These are phyloP conservation scores for Beauveria australis DNA, from an alignment of 2,329 filamentous ascomycete species.

Conservation along the genomic window DNA sequence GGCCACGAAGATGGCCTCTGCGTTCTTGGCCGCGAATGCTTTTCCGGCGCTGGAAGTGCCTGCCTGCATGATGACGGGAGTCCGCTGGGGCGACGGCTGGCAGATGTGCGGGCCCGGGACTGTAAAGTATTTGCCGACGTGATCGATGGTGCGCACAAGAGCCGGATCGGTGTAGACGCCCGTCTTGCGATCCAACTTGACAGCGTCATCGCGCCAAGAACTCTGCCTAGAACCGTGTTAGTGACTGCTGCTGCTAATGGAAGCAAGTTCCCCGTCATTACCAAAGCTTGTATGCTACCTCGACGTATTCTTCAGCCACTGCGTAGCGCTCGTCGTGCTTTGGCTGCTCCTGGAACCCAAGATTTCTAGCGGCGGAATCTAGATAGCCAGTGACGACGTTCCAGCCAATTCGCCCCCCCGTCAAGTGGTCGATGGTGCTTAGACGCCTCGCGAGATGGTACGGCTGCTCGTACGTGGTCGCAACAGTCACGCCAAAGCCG, in stretches of 20 bases:
- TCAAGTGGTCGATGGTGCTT: slow-evolving; percentile 59
- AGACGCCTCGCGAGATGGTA: slow-evolving; percentile 59
- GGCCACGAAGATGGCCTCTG: slow-evolving; percentile 56
- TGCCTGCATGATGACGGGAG: slow-evolving; percentile 56
- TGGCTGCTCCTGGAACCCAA: slow-evolving; percentile 48
- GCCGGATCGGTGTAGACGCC: slow-evolving; percentile 35
- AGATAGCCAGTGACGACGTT: slow-evolving; percentile 60
- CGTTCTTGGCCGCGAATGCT: slow-evolving; percentile 53
- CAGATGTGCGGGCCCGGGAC: slow-evolving; percentile 53
- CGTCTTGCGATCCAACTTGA: slow-evolving; percentile 43
- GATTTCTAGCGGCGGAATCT: slow-evolving; percentile 56
- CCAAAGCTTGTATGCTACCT: slow-evolving; percentile 53
- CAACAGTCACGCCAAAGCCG: slow-evolving; percentile 60
- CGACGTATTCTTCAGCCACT: slow-evolving; percentile 51
- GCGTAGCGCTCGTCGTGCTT: slow-evolving; percentile 44
- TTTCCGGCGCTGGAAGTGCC: slow-evolving; percentile 54
- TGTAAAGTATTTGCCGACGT: slow-evolving; percentile 50
- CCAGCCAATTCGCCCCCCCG: slow-evolving; percentile 45
- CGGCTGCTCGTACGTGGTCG: slow-evolving; percentile 61
- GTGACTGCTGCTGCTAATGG: neutral
- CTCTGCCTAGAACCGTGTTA: slow-evolving; percentile 22
- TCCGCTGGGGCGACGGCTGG: slow-evolving; percentile 54
- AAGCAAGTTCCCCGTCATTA: slow-evolving; percentile 21
- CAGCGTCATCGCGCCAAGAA: slow-evolving; percentile 54
- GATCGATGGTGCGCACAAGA: slow-evolving; percentile 54